Conservation (phyloP, 805 yeast species). For the Nakazawaea wickerhamii region DNA sequence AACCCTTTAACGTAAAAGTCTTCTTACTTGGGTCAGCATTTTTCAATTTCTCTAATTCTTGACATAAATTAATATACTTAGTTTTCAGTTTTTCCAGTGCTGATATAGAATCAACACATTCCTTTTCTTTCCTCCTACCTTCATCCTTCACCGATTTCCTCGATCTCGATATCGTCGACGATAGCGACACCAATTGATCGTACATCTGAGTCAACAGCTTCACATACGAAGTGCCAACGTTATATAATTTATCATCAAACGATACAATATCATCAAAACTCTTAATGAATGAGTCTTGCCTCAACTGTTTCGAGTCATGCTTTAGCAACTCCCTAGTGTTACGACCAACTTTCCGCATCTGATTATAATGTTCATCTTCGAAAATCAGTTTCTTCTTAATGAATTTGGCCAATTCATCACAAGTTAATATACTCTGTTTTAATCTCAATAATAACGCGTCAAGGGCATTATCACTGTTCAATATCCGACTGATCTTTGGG, state of each 20-base stretch:
- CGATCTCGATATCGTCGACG: constrained; percentile 61
- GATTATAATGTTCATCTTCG: constrained; percentile 75
- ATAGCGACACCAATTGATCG: constrained; percentile 72
- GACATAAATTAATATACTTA: constrained; percentile 73
- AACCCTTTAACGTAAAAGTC: constrained; percentile 73
- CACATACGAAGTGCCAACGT: constrained; percentile 71
- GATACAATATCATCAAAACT: constrained; percentile 66
- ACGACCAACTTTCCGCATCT: constrained; percentile 63
- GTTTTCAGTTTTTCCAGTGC: constrained; percentile 84
- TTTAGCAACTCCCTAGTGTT: constrained; percentile 47
- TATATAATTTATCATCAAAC: constrained; percentile 67
- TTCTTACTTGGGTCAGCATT: constrained; percentile 76
- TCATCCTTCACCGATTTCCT: constrained; percentile 81
- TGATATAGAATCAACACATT: constrained; percentile 72
- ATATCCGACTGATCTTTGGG: constrained; percentile 43
- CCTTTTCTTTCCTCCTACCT: constrained; percentile 76
- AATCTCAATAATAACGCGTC: constrained; percentile 67
- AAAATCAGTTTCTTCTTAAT: constrained; percentile 70
- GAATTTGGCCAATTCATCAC: constrained; percentile 81
- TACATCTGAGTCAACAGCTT: constrained; percentile 78
- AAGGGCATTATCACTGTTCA: constrained; percentile 70
- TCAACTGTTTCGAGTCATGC: constrained; percentile 35
- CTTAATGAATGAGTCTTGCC: constrained; percentile 59
- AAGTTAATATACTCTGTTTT: constrained; percentile 73
- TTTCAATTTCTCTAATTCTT: constrained; percentile 78